These are phyloP conservation scores for Phytopythium litorale DNA, from an alignment of 352 stramenopile genomes.

Conservation along the genomic window DNA sequence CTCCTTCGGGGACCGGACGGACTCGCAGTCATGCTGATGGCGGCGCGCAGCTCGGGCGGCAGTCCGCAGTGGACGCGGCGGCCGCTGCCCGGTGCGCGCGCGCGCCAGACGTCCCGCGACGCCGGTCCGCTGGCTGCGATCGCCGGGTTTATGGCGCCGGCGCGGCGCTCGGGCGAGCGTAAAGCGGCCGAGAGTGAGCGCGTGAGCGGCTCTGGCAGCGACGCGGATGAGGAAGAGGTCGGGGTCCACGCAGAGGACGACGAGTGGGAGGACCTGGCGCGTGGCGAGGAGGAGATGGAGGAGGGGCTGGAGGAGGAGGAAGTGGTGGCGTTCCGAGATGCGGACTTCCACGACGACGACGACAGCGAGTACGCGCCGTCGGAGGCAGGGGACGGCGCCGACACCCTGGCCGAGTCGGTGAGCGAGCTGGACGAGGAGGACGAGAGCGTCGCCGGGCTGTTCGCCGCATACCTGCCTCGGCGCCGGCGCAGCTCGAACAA, in stretches of 20 bases:
- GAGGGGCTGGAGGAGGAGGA: conserved; percentile 5
- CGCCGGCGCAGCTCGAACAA: conserved; percentile 9
- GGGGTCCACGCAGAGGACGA: neutral
- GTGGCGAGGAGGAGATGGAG: neutral
- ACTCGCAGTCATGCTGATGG: conserved; percentile 2
- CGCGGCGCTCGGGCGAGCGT: neutral
- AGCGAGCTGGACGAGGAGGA: conserved; percentile 11
- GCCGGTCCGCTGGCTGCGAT: neutral
- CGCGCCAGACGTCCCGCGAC: neutral
- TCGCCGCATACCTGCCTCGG: conserved; percentile 9
- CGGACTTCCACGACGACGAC: conserved; percentile 18
- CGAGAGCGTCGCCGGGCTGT: conserved; percentile 10
- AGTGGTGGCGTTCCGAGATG: conserved; percentile 12
- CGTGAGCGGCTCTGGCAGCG: neutral
- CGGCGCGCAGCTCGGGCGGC: conserved; percentile 1
- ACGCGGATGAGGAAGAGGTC: neutral
- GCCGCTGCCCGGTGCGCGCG: neutral
- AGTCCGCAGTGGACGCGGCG: conserved; percentile 3
- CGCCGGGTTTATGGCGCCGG: conserved; percentile 3
- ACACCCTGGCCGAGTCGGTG: conserved; percentile 8
- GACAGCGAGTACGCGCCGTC: conserved; percentile 29
- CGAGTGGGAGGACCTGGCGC: neutral
- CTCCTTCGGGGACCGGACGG: neutral
- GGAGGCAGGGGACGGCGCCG: conserved; percentile 15
- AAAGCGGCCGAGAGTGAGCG: neutral